Base-by-base conservation (phyloP, 2,329 filamentous ascomycete species). In the Zymoseptoria pseudotritici region DNA sequence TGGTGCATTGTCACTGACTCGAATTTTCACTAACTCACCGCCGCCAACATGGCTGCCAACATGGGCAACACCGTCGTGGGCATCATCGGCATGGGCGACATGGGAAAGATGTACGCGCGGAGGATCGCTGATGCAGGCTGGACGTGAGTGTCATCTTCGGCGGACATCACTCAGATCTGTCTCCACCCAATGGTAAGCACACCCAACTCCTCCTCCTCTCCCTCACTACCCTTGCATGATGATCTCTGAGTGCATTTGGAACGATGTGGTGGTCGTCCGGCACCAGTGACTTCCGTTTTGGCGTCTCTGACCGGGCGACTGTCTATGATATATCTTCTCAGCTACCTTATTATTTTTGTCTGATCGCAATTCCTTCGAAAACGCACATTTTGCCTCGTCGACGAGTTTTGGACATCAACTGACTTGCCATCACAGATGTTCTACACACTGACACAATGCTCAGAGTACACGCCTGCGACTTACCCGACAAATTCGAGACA, bases 211-310 rank as follows among this genome's bases (percentile, higher is more conserved):
- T 61, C 56, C 55, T 61, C 59, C 52, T 57, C 50, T 36, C 60
- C 50, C 55, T 50, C 49, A 17, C 59, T 53, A 26, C 53, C 61
- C 70, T 76, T 75, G 75, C 74, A 91, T 95, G 93, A 97, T 97
- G 93, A 97, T 93, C 91, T 53, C 52, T 93, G 93, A 97, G 93
- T 92, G 93, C 93, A 97, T 97, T 97, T 97, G 93, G 93, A 93
- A 97, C 91, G 93, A 97, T 93, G 36, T 46, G 83, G 96, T 91
- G 85, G 86, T 80, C 77, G 79, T 81, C 79, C 78, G 79, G 76
- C 71, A 77, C 77, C 80, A 68, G 80, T 80, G 80, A 77, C 79
- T 58, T 81, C 87, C 89, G 86, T 96, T 88, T 83, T 93, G 90
- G 88, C 81, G 64, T 62, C 55, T 67, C 64, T 69, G 71, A 67